Percentiles rank a stretch among this genome's conserved stretches.
Evolutionary conservation across 1,139 yeast species (phyloP).

Genomic region (Sugiyamaella castrensis): DNA sequence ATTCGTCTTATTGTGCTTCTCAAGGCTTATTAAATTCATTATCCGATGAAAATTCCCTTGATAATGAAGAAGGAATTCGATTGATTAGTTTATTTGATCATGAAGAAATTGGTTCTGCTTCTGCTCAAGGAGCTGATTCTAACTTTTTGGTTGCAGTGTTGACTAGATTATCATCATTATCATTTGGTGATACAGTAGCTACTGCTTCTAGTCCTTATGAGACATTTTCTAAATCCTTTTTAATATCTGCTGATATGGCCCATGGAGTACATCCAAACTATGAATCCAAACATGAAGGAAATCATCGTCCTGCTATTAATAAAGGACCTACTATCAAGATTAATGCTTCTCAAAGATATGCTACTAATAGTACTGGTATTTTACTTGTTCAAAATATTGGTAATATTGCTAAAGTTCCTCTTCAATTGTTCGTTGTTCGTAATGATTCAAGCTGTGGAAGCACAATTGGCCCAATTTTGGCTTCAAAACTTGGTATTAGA

Average conservation of each 20-base stretch:
- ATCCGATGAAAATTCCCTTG: slow-evolving; percentile 38
- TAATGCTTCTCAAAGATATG: slow-evolving; percentile 93
- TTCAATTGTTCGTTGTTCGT: slow-evolving; percentile 73
- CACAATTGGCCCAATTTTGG: slow-evolving; percentile 91
- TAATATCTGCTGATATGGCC: slow-evolving; percentile 93
- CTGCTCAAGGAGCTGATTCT: slow-evolving; percentile 97
- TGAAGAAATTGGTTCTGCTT: slow-evolving; percentile 89
- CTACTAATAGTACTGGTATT: slow-evolving; percentile 89
- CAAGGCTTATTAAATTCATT: slow-evolving; percentile 63
- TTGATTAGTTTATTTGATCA: slow-evolving; percentile 84
- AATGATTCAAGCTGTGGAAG: slow-evolving; percentile 96
- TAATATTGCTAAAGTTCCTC: slow-evolving; percentile 52
- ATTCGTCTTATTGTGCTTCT: slow-evolving; percentile 78
- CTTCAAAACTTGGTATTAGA: slow-evolving; percentile 84
- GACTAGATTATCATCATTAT: slow-evolving; percentile 57
- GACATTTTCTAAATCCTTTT: slow-evolving; percentile 76
- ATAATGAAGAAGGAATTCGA: slow-evolving; percentile 56
- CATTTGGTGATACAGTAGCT: slow-evolving; percentile 38
- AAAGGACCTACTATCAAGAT: slow-evolving; percentile 90
- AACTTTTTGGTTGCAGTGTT: slow-evolving; percentile 79
- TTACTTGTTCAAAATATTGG: slow-evolving; percentile 75
- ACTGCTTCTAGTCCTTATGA: slow-evolving; percentile 47
- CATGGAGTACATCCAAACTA: slow-evolving; percentile 97
- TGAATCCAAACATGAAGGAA: slow-evolving; percentile 64
- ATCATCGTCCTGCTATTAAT: slow-evolving; percentile 78